Conservation (phyloP, 495 filamentous ascomycete species). For the Neurospora sp. region DNA sequence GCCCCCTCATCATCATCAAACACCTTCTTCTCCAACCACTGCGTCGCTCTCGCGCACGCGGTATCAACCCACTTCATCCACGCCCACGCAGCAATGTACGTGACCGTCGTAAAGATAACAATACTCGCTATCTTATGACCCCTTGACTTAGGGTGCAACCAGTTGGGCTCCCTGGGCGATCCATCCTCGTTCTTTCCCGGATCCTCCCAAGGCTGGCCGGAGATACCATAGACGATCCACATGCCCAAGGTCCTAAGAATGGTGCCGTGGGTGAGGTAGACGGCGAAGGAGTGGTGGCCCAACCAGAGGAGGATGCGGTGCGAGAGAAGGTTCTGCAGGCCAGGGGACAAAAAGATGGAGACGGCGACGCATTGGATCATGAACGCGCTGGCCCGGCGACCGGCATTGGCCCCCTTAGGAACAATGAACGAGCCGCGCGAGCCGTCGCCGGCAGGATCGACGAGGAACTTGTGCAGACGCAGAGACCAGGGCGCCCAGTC, state of each 20-base stretch:
- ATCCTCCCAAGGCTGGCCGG: slow-evolving; percentile 34
- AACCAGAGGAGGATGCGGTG: slow-evolving; percentile 52
- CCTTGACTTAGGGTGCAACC: slow-evolving; percentile 31
- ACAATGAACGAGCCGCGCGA: slow-evolving; percentile 42
- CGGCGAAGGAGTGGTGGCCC: slow-evolving; percentile 56
- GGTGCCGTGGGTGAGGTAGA: slow-evolving; percentile 57
- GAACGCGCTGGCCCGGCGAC: slow-evolving; percentile 41
- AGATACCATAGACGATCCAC: slow-evolving; percentile 55
- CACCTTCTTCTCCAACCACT: slow-evolving; percentile 45
- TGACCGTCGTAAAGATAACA: slow-evolving; percentile 32
- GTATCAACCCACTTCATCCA: slow-evolving; percentile 60
- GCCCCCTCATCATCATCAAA: slow-evolving; percentile 40
- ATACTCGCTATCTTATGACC: slow-evolving; percentile 18
- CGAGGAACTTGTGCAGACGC: slow-evolving; percentile 27
- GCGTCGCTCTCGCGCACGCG: slow-evolving; percentile 49
- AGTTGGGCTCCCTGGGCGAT: slow-evolving; percentile 14
- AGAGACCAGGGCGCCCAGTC: slow-evolving; percentile 50
- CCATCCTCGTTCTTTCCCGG: slow-evolving; percentile 24
- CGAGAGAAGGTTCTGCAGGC: slow-evolving; percentile 44
- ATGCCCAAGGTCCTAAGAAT: slow-evolving; percentile 38
- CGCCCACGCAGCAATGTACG: slow-evolving; percentile 46
- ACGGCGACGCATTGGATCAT: slow-evolving; percentile 46
- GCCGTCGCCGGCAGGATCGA: slow-evolving; percentile 11
- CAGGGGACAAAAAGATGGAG: slow-evolving; percentile 46
- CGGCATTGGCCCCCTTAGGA: slow-evolving; percentile 41